Conservation (phyloP, 805 yeast species). For the Kazachstania taianensis region DNA sequence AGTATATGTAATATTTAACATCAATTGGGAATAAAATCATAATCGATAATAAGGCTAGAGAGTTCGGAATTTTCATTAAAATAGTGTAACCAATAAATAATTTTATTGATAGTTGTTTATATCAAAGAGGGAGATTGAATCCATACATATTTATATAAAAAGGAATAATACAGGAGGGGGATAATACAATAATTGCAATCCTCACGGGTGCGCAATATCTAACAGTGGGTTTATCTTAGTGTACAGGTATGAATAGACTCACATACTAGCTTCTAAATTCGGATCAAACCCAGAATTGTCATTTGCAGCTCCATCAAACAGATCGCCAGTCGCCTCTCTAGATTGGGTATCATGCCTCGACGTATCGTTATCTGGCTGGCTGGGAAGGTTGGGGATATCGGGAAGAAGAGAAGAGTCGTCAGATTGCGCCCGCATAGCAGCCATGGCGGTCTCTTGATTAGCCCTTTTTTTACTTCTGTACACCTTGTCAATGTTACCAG, state of each 20-base stretch:
- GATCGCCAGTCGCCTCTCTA: slow-evolving; percentile 6
- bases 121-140: not conserved
- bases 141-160: not conserved
- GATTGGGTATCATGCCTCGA: slow-evolving; percentile 3
- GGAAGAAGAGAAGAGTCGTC: no score
- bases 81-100: not conserved
- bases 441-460: slow-evolving; percentile 4
- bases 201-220: no score
- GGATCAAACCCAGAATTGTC: slow-evolving; percentile 19
- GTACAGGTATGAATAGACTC: no score
- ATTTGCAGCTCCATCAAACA: slow-evolving; percentile 11
- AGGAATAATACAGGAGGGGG: no score
- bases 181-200: no score
- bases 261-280: slow-evolving; percentile 14
- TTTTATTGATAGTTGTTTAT: not conserved
- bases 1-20: no score
- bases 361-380: not conserved
- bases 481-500: slow-evolving; percentile 68
- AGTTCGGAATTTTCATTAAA: not conserved
- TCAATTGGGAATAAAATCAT: no score
- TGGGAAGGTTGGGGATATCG: no score
- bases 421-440: no score
- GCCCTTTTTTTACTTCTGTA: slow-evolving; percentile 31
- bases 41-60: no score
- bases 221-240: no score